A percentile compares a stretch with the other conserved stretches of the same genome.
Conservation (phyloP, 305 asterid species). For the Fraxinus nigra region DNA sequence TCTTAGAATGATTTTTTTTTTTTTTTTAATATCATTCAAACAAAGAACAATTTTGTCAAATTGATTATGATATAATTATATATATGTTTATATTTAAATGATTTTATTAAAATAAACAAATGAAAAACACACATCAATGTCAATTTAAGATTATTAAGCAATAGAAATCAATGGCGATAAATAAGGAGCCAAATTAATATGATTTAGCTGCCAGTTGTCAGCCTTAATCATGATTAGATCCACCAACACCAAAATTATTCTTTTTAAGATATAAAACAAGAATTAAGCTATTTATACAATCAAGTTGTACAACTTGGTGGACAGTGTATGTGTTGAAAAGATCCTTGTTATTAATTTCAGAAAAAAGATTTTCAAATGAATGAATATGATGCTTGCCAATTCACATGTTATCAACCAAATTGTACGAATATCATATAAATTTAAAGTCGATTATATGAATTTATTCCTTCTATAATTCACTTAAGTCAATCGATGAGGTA, state of each 20-base stretch:
- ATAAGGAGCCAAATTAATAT: not conserved
- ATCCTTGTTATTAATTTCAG: too few relatives aligned
- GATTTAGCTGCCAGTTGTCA: conserved; percentile 9
- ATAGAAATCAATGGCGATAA: conserved; percentile 4
- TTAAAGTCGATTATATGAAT: too few relatives aligned
- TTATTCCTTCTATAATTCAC: too few relatives aligned
- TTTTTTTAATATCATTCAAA: not conserved
- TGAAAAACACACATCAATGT: not conserved
- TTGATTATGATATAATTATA: not conserved
- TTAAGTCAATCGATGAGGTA: too few relatives aligned
- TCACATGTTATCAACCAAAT: too few relatives aligned
- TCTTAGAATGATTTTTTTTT: not conserved
- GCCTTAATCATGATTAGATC: not conserved
- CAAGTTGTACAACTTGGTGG: too few relatives aligned
- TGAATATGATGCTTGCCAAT: too few relatives aligned
- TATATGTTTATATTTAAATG: not conserved
- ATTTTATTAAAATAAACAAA: not conserved
- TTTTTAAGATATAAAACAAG: not conserved
- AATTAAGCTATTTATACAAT: too few relatives aligned
- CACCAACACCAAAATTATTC: not conserved
- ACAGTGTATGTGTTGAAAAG: too few relatives aligned
- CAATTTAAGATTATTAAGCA: not conserved
- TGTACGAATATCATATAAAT: too few relatives aligned
- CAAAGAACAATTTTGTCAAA: not conserved
- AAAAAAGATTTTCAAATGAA: too few relatives aligned